Base-by-base conservation (phyloP, 2,329 filamentous ascomycete genomes). In the Ceratocystis cubensis region DNA sequence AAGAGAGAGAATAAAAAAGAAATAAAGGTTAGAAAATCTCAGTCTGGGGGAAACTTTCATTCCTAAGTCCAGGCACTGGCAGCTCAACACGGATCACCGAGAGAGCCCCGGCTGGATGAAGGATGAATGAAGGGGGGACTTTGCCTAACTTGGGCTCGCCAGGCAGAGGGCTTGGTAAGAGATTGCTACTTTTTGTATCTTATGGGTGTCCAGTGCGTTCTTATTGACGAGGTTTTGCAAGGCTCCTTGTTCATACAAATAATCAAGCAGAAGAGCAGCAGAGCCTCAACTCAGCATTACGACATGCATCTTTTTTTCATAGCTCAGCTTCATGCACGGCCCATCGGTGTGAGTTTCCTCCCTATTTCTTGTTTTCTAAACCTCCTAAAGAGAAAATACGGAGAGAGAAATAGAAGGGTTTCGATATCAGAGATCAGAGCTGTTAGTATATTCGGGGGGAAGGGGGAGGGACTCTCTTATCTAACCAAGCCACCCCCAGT, bases 211-310 rank as follows among this genome's bases (percentile, higher is more conserved):
- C 53, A 57, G 53, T 57, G 53, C 53, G 53, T 57, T 57, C 13
- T 17, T 57, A 57, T 57, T 57, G 53, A 28, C 53, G 53, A 57
- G 25, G 25, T 57, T 57, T 30, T 57, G 53, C 53, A 17, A 57
- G 53, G 53, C 53, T 30, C 20, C 10, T 30, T 57, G 53, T 30
- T 57, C 53, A 57, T 57, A 25, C 53, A 30, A 17, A 56, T 10
- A 28, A 30, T 20, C 20, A 56, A 15, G 50, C 50, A 22, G 20
- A 13, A 13, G 22, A 6, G 50, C 50, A 56, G 50, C 20, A 56
- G 50, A 56, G 50, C 50, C 50, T 56, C 50, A 25, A 20, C 7
- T 15, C 20, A 28, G 13, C 37, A 41, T 41, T 41, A 41, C 37
- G 37, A 41, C 3, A 41, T 41, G 37, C 37, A 41, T 41, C 13